Evolutionary conservation across 768 basidiomycete species (phyloP).

Genomic region (Lactarius tabidus): DNA sequence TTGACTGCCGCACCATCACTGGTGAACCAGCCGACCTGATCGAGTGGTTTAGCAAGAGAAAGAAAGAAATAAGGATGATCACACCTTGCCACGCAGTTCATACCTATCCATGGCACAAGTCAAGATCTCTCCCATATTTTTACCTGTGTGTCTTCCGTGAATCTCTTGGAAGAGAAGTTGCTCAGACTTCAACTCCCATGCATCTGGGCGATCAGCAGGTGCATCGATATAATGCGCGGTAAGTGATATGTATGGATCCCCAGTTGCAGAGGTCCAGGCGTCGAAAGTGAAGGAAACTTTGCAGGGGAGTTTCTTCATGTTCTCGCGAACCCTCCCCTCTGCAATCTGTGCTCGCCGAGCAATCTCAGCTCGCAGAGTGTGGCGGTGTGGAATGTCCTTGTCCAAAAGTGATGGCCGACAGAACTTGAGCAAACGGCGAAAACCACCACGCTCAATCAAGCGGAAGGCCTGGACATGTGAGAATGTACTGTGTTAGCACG

Average conservation of each 20-base stretch:
- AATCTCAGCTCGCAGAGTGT: neutral
- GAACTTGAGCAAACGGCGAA: neutral
- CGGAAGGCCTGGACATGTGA: neutral
- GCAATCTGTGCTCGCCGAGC: no score
- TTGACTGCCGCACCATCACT: neutral
- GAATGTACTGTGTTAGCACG: neutral
- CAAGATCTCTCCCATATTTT: neutral
- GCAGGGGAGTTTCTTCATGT: no score
- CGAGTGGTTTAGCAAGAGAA: no score
- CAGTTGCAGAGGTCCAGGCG: no score
- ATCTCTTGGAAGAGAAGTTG: neutral
- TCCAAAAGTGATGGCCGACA: neutral
- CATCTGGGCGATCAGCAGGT: neutral
- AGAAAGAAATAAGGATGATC: no score
- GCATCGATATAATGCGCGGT: neutral
- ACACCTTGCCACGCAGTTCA: neutral
- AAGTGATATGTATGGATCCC: no score
- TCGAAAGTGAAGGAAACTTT: no score
- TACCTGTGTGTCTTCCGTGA: neutral
- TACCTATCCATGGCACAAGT: neutral
- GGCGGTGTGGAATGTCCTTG: neutral
- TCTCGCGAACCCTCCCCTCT: no score
- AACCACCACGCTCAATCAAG: neutral
- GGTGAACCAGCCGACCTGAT: neutral
- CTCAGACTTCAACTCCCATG: neutral